Evolutionary conservation across 1,284 basidiomycete species (phyloP).

Genomic region (Jaminaea rosea): DNA sequence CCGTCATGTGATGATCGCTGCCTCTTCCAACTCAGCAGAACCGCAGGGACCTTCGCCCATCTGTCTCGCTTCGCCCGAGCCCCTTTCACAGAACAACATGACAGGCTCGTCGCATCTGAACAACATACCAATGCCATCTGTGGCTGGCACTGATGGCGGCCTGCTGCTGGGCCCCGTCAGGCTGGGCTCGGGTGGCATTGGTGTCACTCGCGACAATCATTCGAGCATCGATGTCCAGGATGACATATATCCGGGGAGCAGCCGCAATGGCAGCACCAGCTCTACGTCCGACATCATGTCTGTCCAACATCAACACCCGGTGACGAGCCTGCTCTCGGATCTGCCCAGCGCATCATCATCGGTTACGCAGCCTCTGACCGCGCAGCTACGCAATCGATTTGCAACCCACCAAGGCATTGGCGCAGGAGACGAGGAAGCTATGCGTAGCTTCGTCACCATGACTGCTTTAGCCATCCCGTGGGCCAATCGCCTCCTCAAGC

Average conservation of each 20-base stretch:
- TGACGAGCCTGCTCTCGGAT: not conserved
- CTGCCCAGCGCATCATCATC: not conserved
- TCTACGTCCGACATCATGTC: not conserved
- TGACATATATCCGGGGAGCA: not conserved
- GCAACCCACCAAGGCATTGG: not conserved
- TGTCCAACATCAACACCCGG: not conserved
- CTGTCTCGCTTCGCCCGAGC: not conserved
- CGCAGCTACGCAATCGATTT: not conserved
- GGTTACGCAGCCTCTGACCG: not conserved
- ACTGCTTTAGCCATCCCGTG: not conserved
- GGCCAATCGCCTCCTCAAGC: not conserved
- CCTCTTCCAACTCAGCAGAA: not conserved
- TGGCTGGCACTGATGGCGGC: too few species aligned
- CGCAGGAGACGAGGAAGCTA: not conserved
- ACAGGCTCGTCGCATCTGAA: not conserved
- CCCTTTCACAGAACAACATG: not conserved
- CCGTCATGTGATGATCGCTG: not conserved
- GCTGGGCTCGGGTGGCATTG: too few species aligned
- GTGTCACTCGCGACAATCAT: not conserved
- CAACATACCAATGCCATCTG: too few species aligned
- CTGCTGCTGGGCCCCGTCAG: too few species aligned
- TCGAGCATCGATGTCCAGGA: not conserved
- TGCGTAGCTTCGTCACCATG: not conserved
- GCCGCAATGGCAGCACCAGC: not conserved
- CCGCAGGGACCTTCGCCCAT: not conserved